phyloP scores from a whole-genome alignment of 106 monocot species.

The Platanthera guangdongensis region DNA sequence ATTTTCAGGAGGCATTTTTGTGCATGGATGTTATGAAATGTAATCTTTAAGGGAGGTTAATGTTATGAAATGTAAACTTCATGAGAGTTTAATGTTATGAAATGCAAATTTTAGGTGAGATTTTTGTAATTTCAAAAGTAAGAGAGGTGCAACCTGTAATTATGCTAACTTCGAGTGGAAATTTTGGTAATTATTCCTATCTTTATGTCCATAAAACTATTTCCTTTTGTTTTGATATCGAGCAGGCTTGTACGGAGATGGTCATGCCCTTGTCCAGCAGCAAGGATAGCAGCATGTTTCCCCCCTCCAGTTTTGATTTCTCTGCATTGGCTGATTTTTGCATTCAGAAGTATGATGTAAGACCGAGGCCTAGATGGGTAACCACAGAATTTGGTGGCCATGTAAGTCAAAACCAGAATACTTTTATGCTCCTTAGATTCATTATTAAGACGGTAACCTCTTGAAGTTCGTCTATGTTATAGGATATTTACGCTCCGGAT shows the following conservation, averaged over 20 bases:
- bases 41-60: no score
- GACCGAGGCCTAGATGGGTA: constrained; percentile 70
- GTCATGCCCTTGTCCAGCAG: constrained; percentile 72
- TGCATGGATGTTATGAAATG: no score
- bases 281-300: constrained; percentile 74
- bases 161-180: no score
- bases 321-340: constrained; percentile 39
- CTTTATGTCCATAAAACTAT: neutral
- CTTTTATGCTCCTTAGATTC: neutral
- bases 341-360: constrained; percentile 41
- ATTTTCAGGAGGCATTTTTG: no score
- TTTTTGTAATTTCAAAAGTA: no score
- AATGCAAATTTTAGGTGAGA: no score
- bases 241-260: constrained; percentile 85
- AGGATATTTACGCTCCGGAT: neutral
- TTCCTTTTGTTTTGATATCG: constrained; percentile 2
- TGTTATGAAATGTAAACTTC: no score
- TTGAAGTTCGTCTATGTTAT: neutral
- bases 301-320: constrained; percentile 52
- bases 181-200: no score
- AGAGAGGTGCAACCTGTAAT: no score
- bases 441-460: neutral
- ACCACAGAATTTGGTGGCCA: constrained; percentile 94
- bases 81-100: no score
- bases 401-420: constrained; percentile 38